Evolutionary conservation across 495 filamentous ascomycete species (phyloP), one percentile per base, ranked within the genome.

Genomic region (Talaromyces liani): DNA sequence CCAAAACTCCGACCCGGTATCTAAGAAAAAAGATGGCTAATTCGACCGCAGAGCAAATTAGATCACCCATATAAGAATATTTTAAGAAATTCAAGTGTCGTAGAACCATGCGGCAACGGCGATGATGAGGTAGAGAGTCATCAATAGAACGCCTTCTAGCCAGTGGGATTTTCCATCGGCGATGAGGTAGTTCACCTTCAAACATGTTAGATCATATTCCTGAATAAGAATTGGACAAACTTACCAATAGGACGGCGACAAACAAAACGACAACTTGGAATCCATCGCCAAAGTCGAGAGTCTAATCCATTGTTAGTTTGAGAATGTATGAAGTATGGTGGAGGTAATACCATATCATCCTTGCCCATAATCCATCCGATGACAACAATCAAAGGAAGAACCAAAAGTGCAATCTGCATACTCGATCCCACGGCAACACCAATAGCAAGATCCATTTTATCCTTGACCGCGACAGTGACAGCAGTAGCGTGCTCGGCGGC

Each of bases 401-500:
- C 81, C 65, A 93, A 80, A 24, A 95, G 76, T 0, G 91, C 87
- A 74, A 95, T 90, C 78, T 95, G 91, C 89, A 95, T 93, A 65
- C 85, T 89, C 27, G 88, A 91, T 59, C 91, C 91, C 12, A 95
- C 86, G 6, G 90, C 89, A 12, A 95, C 91, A 27, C 91, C 90
- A 64, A 93, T 93, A 10, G 89, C 85, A 18, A 93, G 75, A 69
- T 94, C 91, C 91, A 94, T 94, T 72, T 94, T 95, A 72, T 93
- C 91, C 79, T 94, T 95, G 71, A 85, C 80, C 1, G 91, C 91
- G 6, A 93, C 91, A 0, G 90, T 93, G 25, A 95, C 89, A 22
- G 91, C 90, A 2, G 91, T 94, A 22, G 89, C 90, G 70, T 94
- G 91, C 73, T 95, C 91, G 6, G 91, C 91, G 4, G 91, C 91